Base-by-base conservation (phyloP, 2,329 filamentous ascomycete genomes). In the Trichoderma asperellum region DNA sequence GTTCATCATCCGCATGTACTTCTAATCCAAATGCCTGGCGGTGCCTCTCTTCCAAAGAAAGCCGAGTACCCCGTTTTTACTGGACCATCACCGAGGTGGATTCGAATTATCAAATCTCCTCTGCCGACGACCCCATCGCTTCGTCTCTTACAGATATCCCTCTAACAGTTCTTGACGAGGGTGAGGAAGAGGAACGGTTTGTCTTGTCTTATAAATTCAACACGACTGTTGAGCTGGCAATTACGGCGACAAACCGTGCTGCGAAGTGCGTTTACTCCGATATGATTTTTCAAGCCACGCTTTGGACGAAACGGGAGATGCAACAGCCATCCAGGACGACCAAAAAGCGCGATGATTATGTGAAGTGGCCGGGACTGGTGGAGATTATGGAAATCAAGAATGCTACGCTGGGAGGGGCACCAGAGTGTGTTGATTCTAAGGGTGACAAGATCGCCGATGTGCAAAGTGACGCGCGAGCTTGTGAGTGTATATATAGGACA, bases 261-360 rank as follows among this genome's bases (percentile, higher is more conserved):
- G 81, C 85, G 1, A 83, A 82, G 53, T 92, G 90, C 78, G 86
- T 82, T 70, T 92, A 86, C 78, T 84, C 85, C 67, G 77, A 81
- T 35, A 90, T 88, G 0, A 80, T 78, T 1, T 82, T 91, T 71
- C 79, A 83, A 32, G 89, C 83, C 0, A 86, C 83, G 4, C 77
- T 92, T 2, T 92, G 90, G 80, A 90, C 88, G n/a, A 76, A 81
- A 1, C 76, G 79, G 2, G 75, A 32, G 3, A n/a, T 16, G 7
- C n/a, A 24, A 11, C 32, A 29, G 60, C 47, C 21, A 27, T 40
- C 35, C 6, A 16, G 10, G 2, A 24, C 21, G 1, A 5, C 24
- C 1, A 21, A 55, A 1, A 52, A 10, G 4, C 24, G 18, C 7
- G n/a, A 10, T 32, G n/a, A 18, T 2, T 40, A 58, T 40, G 16